Percentiles rank a stretch among this genome's conserved stretches.
These are phyloP conservation scores for Neonectria coccinea DNA, from an alignment of 2,329 filamentous ascomycete genomes.

Conservation along the genomic window DNA sequence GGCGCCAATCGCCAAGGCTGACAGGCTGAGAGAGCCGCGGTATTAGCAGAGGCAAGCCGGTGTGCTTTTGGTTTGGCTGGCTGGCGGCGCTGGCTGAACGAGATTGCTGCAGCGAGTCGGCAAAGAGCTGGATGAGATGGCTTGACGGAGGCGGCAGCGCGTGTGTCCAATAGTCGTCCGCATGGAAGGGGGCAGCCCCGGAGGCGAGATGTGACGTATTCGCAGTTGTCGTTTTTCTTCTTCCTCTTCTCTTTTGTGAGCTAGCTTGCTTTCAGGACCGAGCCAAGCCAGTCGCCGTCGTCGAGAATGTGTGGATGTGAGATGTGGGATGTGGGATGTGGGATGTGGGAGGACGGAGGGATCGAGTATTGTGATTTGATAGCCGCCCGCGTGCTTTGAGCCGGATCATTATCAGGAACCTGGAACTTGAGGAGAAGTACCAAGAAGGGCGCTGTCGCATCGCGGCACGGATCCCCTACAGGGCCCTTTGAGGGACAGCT, in stretches of 20 bases:
- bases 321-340: slow-evolving; percentile 26
- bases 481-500: not conserved
- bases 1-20: slow-evolving; percentile 19
- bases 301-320: slow-evolving; percentile 18
- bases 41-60: not conserved
- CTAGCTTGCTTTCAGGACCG: slow-evolving; percentile 6
- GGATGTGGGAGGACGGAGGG: slow-evolving; percentile 22
- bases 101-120: slow-evolving; percentile 7
- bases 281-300: slow-evolving; percentile 1
- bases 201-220: not conserved
- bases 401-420: not conserved
- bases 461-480: not conserved
- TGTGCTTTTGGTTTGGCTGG: slow-evolving; percentile 18
- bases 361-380: slow-evolving; percentile 19
- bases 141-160: slow-evolving; percentile 8
- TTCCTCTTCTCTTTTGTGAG: not conserved
- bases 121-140: slow-evolving; percentile 5
- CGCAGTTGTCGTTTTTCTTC: slow-evolving; percentile 4
- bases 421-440: not conserved
- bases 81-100: slow-evolving; percentile 8
- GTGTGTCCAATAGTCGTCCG: slow-evolving; percentile 15
- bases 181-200: not conserved
- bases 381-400: not conserved
- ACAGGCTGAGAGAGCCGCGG: slow-evolving; percentile 12
- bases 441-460: not conserved